These are phyloP conservation scores for Apiospora phragmitis DNA, from an alignment of 2,329 filamentous ascomycete species.

Conservation along the genomic window DNA sequence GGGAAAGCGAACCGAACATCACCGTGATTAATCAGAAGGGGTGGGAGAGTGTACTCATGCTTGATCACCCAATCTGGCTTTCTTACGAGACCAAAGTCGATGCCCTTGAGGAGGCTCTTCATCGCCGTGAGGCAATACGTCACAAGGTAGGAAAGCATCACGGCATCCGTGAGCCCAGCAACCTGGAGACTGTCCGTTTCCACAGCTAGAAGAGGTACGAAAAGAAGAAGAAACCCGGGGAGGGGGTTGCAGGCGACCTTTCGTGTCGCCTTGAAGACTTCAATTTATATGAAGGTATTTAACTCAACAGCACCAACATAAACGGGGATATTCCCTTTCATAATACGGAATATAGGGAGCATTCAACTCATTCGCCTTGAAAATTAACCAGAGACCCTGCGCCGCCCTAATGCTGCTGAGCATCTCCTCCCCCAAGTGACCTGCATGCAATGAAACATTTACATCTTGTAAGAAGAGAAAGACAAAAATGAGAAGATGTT, in stretches of 20 bases:
- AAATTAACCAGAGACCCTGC: neutral
- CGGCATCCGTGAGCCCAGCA: too few relatives aligned
- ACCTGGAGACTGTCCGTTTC: too few relatives aligned
- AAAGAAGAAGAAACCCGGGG: neutral
- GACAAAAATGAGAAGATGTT: neutral
- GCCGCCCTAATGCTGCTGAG: neutral
- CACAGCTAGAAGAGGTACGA: neutral
- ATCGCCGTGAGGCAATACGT: too few relatives aligned
- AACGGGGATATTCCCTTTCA: neutral
- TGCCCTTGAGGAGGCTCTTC: too few relatives aligned
- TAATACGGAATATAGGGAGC: neutral
- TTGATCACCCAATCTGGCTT: neutral
- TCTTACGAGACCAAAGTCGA: too few relatives aligned
- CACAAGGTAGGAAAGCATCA: too few relatives aligned
- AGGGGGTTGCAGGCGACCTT: neutral
- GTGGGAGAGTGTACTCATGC: neutral
- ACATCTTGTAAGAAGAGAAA: neutral
- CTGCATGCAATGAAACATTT: neutral
- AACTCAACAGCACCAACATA: neutral
- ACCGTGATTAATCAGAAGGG: neutral
- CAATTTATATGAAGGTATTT: neutral
- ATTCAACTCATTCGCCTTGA: neutral
- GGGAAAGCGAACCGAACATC: neutral
- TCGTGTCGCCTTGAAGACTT: neutral
- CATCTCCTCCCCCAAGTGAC: neutral